These are phyloP conservation scores for Tuber aestivum DNA, from an alignment of 495 filamentous ascomycete genomes.

Conservation along the genomic window DNA sequence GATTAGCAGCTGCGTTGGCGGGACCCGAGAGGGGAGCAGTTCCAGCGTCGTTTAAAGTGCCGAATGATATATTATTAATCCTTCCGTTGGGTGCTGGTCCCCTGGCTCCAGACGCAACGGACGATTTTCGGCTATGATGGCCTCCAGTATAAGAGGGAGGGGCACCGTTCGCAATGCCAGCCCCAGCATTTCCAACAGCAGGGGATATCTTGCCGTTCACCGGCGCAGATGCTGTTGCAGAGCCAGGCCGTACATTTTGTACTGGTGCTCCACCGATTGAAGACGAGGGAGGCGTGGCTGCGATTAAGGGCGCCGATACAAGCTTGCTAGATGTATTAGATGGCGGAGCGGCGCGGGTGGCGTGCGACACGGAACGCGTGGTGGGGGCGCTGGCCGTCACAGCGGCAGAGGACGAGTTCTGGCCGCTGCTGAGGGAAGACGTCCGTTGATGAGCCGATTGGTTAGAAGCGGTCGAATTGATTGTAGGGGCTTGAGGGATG, in stretches of 20 bases:
- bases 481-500: slow-evolving; percentile 37
- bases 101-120: slow-evolving; percentile 40
- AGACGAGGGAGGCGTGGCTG: slow-evolving; percentile 32
- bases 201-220: slow-evolving; percentile 42
- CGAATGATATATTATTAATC: slow-evolving; percentile 35
- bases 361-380: slow-evolving; percentile 41
- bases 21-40: slow-evolving; percentile 35
- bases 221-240: slow-evolving; percentile 39
- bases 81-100: slow-evolving; percentile 40
- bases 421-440: slow-evolving; percentile 40
- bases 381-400: slow-evolving; percentile 43
- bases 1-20: slow-evolving; percentile 36
- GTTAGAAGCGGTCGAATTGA: slow-evolving; percentile 37
- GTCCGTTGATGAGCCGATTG: slow-evolving; percentile 39
- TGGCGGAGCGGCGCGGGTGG: slow-evolving; percentile 23
- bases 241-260: slow-evolving; percentile 41
- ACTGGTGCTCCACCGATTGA: slow-evolving; percentile 36
- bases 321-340: slow-evolving; percentile 28
- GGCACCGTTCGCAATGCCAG: slow-evolving; percentile 34
- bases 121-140: slow-evolving; percentile 40
- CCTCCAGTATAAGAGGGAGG: slow-evolving; percentile 29
- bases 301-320: slow-evolving; percentile 28
- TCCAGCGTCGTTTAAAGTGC: slow-evolving; percentile 34
- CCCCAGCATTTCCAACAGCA: slow-evolving; percentile 38
- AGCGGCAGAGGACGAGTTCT: slow-evolving; percentile 41